Percentiles rank a stretch among this genome's conserved stretches.
These are phyloP conservation scores for Saccharum spontaneum DNA, from an alignment of 176 grass and related monocot genomes.

Conservation along the genomic window DNA sequence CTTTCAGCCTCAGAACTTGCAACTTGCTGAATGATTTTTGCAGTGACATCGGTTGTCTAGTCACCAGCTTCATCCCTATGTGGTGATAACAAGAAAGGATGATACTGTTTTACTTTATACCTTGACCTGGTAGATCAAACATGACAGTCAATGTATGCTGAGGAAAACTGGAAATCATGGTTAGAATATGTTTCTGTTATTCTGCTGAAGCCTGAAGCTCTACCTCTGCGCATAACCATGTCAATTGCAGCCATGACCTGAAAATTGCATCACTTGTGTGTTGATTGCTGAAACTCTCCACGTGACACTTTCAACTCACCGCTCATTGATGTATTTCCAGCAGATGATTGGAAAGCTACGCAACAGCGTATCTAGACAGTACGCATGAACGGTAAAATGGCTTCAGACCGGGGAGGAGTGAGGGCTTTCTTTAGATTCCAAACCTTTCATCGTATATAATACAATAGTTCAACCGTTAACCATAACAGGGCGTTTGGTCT, in stretches of 20 bases:
- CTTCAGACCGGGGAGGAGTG: not conserved
- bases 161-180: not conserved
- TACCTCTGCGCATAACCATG: not conserved
- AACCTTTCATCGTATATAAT: not conserved
- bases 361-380: not conserved
- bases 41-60: not conserved
- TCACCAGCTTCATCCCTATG: not conserved
- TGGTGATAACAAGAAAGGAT: not conserved
- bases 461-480: rapidly evolving
- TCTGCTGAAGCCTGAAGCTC: not conserved
- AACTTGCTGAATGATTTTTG: not conserved
- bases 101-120: not conserved
- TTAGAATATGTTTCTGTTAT: not conserved
- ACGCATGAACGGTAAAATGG: not conserved
- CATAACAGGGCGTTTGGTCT: slow-evolving; percentile 85
- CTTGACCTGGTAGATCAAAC: not conserved
- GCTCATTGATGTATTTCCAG: not conserved
- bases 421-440: not conserved
- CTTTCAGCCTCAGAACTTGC: not conserved
- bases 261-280: not conserved
- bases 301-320: not conserved
- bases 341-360: not conserved
- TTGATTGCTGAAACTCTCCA: not conserved
- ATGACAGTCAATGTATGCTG: not conserved
- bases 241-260: not conserved